These are phyloP conservation scores for Acacia confusa DNA, from an alignment of 306 rosid species.

Conservation along the genomic window DNA sequence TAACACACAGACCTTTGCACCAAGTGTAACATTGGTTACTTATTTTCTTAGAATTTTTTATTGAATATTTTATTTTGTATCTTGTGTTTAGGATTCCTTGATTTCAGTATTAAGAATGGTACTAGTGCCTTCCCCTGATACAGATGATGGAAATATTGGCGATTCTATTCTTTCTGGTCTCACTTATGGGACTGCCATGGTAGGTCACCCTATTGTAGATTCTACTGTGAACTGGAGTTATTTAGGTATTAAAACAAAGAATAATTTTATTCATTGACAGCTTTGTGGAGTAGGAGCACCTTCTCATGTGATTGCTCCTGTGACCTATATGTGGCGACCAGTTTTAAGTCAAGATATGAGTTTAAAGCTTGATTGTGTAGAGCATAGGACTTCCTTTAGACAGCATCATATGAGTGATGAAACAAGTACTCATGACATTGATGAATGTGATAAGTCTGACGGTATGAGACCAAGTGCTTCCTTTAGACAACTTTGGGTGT, in stretches of 20 bases:
- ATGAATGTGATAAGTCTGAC: conserved; percentile 25
- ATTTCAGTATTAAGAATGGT: conserved; percentile 60
- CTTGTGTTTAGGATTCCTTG: conserved; percentile 57
- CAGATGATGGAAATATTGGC: conserved; percentile 33
- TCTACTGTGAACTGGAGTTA: background rate
- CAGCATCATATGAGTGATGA: conserved; percentile 21
- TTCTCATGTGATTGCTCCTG: conserved; percentile 72
- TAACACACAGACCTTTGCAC: background rate
- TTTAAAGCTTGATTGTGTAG: conserved; percentile 18
- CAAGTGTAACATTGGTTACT: background rate
- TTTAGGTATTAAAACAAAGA: background rate
- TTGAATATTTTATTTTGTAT: conserved; percentile 9
- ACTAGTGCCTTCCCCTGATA: conserved; percentile 48
- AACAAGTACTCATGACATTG: conserved; percentile 16
- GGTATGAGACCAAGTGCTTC: conserved; percentile 30
- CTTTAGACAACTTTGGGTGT: conserved; percentile 75
- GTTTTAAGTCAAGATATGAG: conserved; percentile 32
- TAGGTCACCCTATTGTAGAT: conserved; percentile 37
- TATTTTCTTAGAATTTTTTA: background rate
- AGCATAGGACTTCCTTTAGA: conserved; percentile 14
- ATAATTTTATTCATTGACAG: conserved; percentile 45
- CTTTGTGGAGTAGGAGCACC: conserved; percentile 62
- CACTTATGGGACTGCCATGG: conserved; percentile 71
- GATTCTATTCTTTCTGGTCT: conserved; percentile 49
- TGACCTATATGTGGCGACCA: conserved; percentile 78